These are phyloP conservation scores for Smallanthus sonchifolius DNA, from an alignment of 129 eudicot genomes.

Conservation along the genomic window DNA sequence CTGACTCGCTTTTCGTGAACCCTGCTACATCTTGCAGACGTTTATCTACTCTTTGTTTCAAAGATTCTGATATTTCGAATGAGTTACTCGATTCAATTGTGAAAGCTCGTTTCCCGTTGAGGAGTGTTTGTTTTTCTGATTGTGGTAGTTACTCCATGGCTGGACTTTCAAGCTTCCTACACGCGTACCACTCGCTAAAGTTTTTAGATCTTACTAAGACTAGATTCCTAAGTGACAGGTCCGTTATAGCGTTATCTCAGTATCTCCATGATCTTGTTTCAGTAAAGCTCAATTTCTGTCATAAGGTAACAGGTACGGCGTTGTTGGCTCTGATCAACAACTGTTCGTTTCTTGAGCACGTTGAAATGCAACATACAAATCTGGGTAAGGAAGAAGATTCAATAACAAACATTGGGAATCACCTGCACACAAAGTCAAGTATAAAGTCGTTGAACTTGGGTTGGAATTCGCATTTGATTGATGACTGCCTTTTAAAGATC, in stretches of 20 bases:
- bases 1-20: neutral
- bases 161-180: slow-evolving; percentile 39
- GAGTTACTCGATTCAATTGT: slow-evolving; percentile 34
- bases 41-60: slow-evolving; percentile 33
- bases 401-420: too few species aligned
- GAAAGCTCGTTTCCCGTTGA: slow-evolving; percentile 44
- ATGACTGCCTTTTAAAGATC: slow-evolving; percentile 34
- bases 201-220: slow-evolving; percentile 30
- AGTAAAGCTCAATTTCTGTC: slow-evolving; percentile 35
- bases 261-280: slow-evolving; percentile 33
- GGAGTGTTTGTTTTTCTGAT: slow-evolving; percentile 28
- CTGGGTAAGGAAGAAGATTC: slow-evolving; percentile 27
- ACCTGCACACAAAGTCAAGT: neutral
- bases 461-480: slow-evolving; percentile 22
- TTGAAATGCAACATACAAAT: slow-evolving; percentile 38
- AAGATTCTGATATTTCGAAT: slow-evolving; percentile 37
- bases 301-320: slow-evolving; percentile 27
- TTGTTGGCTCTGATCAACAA: slow-evolving; percentile 30
- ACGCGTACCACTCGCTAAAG: slow-evolving; percentile 33
- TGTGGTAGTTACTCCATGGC: slow-evolving; percentile 31
- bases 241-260: slow-evolving; percentile 26
- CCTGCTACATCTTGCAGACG: slow-evolving; percentile 22
- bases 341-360: slow-evolving; percentile 35
- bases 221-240: slow-evolving; percentile 26
- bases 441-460: slow-evolving; percentile 38